These are phyloP conservation scores for Leishmania gerbilli DNA, from an alignment of 208 protist species.

Conservation along the genomic window DNA sequence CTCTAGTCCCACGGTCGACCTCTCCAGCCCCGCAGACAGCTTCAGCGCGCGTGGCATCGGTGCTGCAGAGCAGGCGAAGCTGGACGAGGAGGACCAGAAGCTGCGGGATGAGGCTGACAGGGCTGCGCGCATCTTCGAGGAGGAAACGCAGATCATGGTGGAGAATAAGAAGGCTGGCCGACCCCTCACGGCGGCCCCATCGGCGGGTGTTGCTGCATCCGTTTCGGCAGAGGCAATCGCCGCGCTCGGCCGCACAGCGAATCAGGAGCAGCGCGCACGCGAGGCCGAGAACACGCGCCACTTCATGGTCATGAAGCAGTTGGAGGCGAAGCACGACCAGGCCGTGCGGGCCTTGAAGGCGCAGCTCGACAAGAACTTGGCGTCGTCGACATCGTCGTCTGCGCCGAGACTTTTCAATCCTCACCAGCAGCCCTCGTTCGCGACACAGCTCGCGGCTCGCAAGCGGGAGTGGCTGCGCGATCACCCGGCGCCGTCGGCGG, in stretches of 20 bases:
- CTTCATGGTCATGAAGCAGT: conserved; percentile 40
- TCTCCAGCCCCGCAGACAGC: neutral
- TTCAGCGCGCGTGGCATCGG: conserved; percentile 19
- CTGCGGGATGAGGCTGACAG: conserved; percentile 28
- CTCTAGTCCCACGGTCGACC: conserved; percentile 9
- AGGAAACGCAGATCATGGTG: conserved; percentile 46
- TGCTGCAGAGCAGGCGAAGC: conserved; percentile 20
- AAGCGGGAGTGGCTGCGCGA: conserved; percentile 49
- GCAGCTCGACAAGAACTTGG: conserved; percentile 40
- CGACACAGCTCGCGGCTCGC: conserved; percentile 30
- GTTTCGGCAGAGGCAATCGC: conserved; percentile 31
- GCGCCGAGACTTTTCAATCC: conserved; percentile 30
- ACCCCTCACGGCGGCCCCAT: conserved; percentile 14
- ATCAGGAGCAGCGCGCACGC: conserved; percentile 34
- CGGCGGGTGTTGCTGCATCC: conserved; percentile 3
- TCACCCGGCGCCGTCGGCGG: conserved; percentile 37
- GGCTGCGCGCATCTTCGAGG: conserved; percentile 31
- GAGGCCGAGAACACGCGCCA: conserved; percentile 41
- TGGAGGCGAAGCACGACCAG: conserved; percentile 59
- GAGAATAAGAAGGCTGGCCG: conserved; percentile 20
- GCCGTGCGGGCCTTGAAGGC: conserved; percentile 40
- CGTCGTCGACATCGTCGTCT: neutral
- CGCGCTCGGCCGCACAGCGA: conserved; percentile 22
- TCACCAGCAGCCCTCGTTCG: conserved; percentile 36
- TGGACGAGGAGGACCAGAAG: conserved; percentile 40